These are phyloP conservation scores for Turnera subulata DNA, from an alignment of 345 rosid species.

Conservation along the genomic window DNA sequence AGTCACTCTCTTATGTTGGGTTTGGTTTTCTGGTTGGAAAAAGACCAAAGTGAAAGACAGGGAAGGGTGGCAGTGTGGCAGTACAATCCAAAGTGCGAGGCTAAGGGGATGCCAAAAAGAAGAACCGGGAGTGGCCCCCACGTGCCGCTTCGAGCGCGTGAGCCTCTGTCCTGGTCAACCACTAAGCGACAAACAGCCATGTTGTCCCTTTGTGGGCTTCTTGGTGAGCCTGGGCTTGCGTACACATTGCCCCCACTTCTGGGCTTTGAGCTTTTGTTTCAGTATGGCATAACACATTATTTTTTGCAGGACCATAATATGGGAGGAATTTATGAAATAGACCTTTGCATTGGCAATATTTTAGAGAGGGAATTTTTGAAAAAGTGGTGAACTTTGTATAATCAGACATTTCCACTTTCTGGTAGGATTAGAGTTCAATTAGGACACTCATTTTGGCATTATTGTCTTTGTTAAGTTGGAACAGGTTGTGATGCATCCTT, in stretches of 20 bases:
- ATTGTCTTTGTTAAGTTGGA: no score
- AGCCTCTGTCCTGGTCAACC: slow-evolving; percentile 11
- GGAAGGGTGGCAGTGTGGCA: background rate
- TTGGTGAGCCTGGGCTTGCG: slow-evolving; percentile 1
- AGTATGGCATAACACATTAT: no score
- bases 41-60: background rate
- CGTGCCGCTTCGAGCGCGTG: slow-evolving; percentile 8
- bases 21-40: background rate
- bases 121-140: slow-evolving; percentile 13
- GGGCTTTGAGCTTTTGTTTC: background rate
- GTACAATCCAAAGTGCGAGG: slow-evolving; percentile 3
- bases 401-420: no score
- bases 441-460: no score
- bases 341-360: no score
- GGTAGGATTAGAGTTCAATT: no score
- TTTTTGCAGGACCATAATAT: no score
- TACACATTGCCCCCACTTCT: background rate
- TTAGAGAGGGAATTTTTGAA: no score
- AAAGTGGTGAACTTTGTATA: no score
- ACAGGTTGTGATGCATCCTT: no score
- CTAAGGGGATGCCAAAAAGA: slow-evolving; percentile 20
- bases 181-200: background rate
- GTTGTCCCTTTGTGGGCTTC: slow-evolving; percentile 10
- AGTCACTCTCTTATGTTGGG: background rate
- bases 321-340: no score